phyloP scores from a whole-genome alignment of 2,329 filamentous ascomycete species.

The Hypoxylon sp. region DNA sequence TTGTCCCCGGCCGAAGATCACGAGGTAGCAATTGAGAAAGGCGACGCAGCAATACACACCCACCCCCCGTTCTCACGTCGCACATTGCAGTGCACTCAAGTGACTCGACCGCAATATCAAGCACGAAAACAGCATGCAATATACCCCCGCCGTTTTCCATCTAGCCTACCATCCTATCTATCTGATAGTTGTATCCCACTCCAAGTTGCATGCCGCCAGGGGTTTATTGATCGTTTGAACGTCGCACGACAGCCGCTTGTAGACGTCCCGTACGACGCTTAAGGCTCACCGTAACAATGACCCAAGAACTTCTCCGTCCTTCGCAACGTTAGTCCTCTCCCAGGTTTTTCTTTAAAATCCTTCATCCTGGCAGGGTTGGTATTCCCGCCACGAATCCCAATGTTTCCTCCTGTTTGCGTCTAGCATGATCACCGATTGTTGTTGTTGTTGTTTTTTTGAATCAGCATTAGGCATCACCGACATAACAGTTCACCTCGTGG shows the following conservation, averaged over 20 bases:
- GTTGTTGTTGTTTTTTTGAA: too few relatives aligned
- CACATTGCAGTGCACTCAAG: constrained; percentile 22
- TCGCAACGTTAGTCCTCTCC: constrained; percentile 10
- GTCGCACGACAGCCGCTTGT: constrained; percentile 38
- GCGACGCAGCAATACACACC: constrained; percentile 24
- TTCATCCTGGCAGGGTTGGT: constrained; percentile 25
- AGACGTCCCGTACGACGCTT: constrained; percentile 35
- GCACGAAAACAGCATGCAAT: constrained; percentile 27
- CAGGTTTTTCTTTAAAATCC: constrained; percentile 31
- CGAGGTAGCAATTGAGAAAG: constrained; percentile 31
- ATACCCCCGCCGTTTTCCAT: constrained; percentile 32
- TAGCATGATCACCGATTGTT: too few relatives aligned
- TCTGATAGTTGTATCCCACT: constrained; percentile 27
- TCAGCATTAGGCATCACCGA: constrained; percentile 3
- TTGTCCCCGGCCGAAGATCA: constrained; percentile 27
- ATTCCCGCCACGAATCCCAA: constrained; percentile 14
- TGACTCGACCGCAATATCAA: constrained; percentile 31
- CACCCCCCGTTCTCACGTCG: constrained; percentile 29
- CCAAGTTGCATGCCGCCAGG: constrained; percentile 31
- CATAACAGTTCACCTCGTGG: constrained; percentile 1
- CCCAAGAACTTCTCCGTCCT: constrained; percentile 10
- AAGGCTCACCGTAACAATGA: constrained; percentile 30
- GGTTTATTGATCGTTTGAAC: constrained; percentile 34
- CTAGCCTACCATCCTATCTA: constrained; percentile 25
- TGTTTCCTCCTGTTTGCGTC: constrained; percentile 8